Conservation (phyloP, 257 asterid species). For the Fraxinus pennsylvanica region DNA sequence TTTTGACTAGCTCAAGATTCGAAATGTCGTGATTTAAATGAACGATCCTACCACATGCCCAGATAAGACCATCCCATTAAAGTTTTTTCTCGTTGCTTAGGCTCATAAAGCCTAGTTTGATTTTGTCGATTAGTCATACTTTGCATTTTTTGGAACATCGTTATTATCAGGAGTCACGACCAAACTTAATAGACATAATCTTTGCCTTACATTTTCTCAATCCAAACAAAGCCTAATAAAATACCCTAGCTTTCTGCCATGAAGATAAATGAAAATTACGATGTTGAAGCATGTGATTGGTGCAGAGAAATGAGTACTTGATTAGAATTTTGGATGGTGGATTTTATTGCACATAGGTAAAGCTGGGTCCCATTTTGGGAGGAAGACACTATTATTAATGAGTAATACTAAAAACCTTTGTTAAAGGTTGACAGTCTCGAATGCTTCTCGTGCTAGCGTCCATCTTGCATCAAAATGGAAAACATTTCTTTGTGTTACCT, state of each 20-base stretch:
- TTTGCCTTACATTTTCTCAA: constrained; percentile 4
- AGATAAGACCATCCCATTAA: no score
- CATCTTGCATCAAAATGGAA: constrained; percentile 36
- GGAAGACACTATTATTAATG: constrained; percentile 14
- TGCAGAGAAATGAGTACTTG: constrained; percentile 46
- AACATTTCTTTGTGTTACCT: not conserved
- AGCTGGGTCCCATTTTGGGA: constrained; percentile 32
- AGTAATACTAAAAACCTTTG: constrained; percentile 27
- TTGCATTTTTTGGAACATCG: no score
- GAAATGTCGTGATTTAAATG: no score
- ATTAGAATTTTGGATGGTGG: constrained; percentile 38
- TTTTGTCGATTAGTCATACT: no score
- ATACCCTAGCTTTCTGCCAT: not conserved
- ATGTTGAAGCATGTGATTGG: constrained; percentile 53
- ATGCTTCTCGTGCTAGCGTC: constrained; percentile 46
- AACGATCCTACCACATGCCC: no score
- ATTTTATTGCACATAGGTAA: constrained; percentile 16
- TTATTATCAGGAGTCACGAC: no score
- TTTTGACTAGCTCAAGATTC: no score
- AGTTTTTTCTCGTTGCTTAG: no score
- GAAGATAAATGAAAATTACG: constrained; percentile 21
- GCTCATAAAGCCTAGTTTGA: no score
- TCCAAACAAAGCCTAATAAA: constrained; percentile 28
- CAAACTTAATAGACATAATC: no score
- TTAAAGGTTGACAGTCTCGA: constrained; percentile 49